Evolutionary conservation across 805 yeast species (phyloP).

Genomic region (Starmera amethionina): DNA sequence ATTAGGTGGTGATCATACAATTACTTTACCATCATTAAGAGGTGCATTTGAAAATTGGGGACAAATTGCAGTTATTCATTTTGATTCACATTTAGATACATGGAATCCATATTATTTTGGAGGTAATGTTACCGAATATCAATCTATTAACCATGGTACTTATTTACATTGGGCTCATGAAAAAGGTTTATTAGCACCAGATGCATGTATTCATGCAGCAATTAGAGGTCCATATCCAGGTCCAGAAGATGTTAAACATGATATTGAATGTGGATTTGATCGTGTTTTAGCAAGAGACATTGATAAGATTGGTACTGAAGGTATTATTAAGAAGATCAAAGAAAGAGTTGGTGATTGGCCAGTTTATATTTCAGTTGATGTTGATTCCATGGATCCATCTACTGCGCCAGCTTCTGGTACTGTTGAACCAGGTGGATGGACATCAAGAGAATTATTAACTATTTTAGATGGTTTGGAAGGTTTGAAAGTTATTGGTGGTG

Average conservation of each 20-base stretch:
- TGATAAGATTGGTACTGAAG: conserved; percentile 30
- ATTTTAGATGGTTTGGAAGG: conserved; percentile 36
- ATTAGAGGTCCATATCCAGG: conserved; percentile 52
- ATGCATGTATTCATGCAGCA: conserved; percentile 51
- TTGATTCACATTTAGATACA: conserved; percentile 63
- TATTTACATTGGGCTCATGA: conserved; percentile 64
- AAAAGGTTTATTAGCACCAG: conserved; percentile 43
- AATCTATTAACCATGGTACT: conserved; percentile 58
- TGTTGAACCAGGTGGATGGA: conserved; percentile 44
- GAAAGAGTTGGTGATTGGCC: conserved; percentile 27
- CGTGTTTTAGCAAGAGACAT: conserved; percentile 37
- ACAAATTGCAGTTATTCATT: conserved; percentile 38
- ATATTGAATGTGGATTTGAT: conserved; percentile 38
- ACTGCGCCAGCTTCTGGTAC: conserved; percentile 46
- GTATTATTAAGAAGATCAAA: conserved; percentile 26
- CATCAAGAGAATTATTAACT: conserved; percentile 34
- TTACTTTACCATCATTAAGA: conserved; percentile 37
- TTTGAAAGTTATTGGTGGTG: conserved; percentile 37
- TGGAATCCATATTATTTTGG: conserved; percentile 59
- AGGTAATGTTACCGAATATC: conserved; percentile 51
- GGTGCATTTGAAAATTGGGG: conserved; percentile 39
- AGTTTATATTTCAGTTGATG: conserved; percentile 39
- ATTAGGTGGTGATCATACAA: conserved; percentile 48
- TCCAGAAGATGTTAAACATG: conserved; percentile 28
- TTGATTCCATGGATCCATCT: conserved; percentile 43